Conservation (phyloP, 2,329 filamentous ascomycete species). For the Ophiostoma novo-ulmi region DNA sequence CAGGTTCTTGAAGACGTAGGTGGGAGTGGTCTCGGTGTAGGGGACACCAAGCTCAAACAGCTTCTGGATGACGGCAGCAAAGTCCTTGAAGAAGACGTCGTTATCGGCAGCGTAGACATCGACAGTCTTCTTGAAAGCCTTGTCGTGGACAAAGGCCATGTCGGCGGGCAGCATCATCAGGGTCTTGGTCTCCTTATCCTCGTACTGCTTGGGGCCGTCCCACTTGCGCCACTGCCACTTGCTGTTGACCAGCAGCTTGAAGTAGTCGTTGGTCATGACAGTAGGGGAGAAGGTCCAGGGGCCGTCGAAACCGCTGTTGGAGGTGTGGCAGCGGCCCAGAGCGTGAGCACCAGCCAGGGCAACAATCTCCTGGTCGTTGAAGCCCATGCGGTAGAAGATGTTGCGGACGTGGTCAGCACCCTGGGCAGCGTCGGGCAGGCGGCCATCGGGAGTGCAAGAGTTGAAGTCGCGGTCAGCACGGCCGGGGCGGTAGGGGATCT, state of each 20-base stretch:
- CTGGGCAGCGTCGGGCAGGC: constrained; percentile 67
- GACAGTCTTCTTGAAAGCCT: constrained; percentile 72
- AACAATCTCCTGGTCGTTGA: constrained; percentile 95
- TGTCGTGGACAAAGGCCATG: constrained; percentile 80
- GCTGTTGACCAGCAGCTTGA: constrained; percentile 77
- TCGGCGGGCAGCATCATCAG: constrained; percentile 98
- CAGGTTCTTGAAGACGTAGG: constrained; percentile 59
- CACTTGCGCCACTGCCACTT: constrained; percentile 91
- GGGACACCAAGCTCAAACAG: constrained; percentile 94
- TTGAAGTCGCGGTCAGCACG: constrained; percentile 72
- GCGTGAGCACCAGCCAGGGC: constrained; percentile 82
- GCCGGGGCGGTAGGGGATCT: constrained; percentile 82
- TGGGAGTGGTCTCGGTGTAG: constrained; percentile 62
- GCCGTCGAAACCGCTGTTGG: constrained; percentile 81
- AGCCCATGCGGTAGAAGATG: constrained; percentile 97
- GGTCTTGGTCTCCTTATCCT: constrained; percentile 79
- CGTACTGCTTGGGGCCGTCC: constrained; percentile 85
- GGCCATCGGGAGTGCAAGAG: constrained; percentile 90
- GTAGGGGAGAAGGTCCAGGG: constrained; percentile 92
- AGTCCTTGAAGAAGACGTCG: constrained; percentile 90
- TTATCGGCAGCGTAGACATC: constrained; percentile 89
- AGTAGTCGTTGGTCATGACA: constrained; percentile 92
- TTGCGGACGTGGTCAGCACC: constrained; percentile 74
- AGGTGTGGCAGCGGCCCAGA: constrained; percentile 78
- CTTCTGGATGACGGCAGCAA: constrained; percentile 69